Percentiles rank a stretch among this genome's conserved stretches.
phyloP scores from a whole-genome alignment of 345 rosid genomes.

The Raphanus sativus region DNA sequence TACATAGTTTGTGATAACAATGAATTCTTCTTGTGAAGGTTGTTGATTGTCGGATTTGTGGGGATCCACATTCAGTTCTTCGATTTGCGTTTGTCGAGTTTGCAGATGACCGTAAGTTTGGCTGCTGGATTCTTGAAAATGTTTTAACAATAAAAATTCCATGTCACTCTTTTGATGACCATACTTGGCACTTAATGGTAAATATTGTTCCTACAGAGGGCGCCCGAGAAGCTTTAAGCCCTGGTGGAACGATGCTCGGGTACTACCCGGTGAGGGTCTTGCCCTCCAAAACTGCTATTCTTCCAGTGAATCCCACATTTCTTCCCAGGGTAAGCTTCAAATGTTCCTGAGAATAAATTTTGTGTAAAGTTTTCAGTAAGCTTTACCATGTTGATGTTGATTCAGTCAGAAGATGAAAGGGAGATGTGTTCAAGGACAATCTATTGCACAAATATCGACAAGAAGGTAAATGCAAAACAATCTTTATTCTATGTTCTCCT shows the following conservation, averaged over 20 bases:
- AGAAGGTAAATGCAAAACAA: slow-evolving; percentile 49
- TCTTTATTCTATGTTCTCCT: background rate
- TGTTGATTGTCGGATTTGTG: slow-evolving; percentile 93
- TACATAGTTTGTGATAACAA: background rate
- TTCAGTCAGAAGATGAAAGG: slow-evolving; percentile 95
- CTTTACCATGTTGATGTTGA: slow-evolving; percentile 2
- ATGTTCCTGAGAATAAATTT: background rate
- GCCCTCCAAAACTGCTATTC: slow-evolving; percentile 93
- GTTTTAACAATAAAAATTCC: background rate
- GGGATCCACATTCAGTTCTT: slow-evolving; percentile 92
- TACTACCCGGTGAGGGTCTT: slow-evolving; percentile 84
- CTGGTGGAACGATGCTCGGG: slow-evolving; percentile 88
- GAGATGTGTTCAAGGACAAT: slow-evolving; percentile 91
- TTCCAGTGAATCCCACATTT: slow-evolving; percentile 89
- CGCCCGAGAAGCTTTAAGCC: slow-evolving; percentile 70
- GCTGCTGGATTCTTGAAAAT: slow-evolving; percentile 14
- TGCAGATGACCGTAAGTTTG: slow-evolving; percentile 74
- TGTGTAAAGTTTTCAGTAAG: slow-evolving; percentile 8
- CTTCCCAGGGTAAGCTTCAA: slow-evolving; percentile 70
- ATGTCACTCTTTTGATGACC: slow-evolving; percentile 3
- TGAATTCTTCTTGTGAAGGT: slow-evolving; percentile 53
- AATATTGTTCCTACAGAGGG: slow-evolving; percentile 54
- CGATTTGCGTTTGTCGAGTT: slow-evolving; percentile 95
- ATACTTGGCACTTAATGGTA: background rate
- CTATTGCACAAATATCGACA: slow-evolving; percentile 91